Evolutionary conservation across 495 filamentous ascomycete genomes (phyloP).

Genomic region (Diplogelasinospora grovesii): DNA sequence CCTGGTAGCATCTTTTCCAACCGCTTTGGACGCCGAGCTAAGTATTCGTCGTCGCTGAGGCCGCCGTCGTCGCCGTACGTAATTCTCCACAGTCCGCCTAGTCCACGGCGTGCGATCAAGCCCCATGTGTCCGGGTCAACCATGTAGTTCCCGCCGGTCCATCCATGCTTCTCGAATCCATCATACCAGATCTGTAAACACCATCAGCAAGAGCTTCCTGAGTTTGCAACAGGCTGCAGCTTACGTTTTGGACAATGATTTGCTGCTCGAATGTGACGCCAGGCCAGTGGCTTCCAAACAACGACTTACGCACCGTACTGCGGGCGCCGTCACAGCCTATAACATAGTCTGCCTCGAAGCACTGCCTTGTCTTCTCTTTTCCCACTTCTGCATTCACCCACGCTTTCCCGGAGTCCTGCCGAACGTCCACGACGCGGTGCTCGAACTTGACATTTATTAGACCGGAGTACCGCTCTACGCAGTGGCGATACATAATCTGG

Average conservation of each 20-base stretch:
- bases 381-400: constrained; percentile 37
- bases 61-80: constrained; percentile 46
- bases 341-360: constrained; percentile 33
- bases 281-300: constrained; percentile 50
- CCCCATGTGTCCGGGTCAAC: constrained; percentile 50
- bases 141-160: constrained; percentile 46
- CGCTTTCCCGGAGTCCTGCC: constrained; percentile 34
- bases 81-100: constrained; percentile 50
- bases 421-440: constrained; percentile 33
- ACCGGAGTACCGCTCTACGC: constrained; percentile 5
- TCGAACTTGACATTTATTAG: constrained; percentile 17
- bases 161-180: constrained; percentile 26
- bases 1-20: constrained; percentile 48
- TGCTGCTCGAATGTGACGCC: constrained; percentile 53
- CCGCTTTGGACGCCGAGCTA: constrained; percentile 38
- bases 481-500: constrained; percentile 13
- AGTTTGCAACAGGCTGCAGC: no score
- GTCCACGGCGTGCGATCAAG: no score
- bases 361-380: constrained; percentile 15
- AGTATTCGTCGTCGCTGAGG: constrained; percentile 39
- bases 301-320: constrained; percentile 44
- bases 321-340: constrained; percentile 55
- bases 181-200: constrained; percentile 18
- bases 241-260: constrained; percentile 57
- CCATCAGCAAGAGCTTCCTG: no score